Conservation (phyloP, 2,329 filamentous ascomycete species). For the Trichophaea hybrida region DNA sequence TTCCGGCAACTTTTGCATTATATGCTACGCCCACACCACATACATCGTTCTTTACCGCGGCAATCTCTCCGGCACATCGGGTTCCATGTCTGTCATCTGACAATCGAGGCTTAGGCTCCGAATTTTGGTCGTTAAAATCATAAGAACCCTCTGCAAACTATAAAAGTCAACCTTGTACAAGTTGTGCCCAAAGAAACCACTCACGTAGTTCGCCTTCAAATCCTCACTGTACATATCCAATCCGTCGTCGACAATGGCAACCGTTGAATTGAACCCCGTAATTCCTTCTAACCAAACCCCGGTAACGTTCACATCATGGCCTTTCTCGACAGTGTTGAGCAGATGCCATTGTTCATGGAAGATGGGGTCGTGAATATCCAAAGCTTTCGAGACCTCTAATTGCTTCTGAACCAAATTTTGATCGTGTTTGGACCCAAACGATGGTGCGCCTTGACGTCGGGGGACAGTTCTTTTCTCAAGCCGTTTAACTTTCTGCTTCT, state of each 20-base stretch:
- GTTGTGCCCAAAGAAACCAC: background rate
- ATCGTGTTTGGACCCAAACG: slow-evolving; percentile 32
- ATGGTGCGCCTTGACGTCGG: slow-evolving; percentile 23
- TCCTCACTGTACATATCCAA: slow-evolving; percentile 92
- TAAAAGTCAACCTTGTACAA: background rate
- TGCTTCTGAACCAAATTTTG: slow-evolving; percentile 35
- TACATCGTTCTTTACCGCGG: slow-evolving; percentile 78
- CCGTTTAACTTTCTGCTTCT: slow-evolving; percentile 58
- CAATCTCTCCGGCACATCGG: slow-evolving; percentile 84
- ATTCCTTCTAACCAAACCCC: slow-evolving; percentile 81
- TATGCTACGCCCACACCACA: slow-evolving; percentile 96
- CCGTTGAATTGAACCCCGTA: slow-evolving; percentile 75
- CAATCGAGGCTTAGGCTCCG: slow-evolving; percentile 67
- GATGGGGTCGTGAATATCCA: slow-evolving; percentile 78
- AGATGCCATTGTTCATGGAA: slow-evolving; percentile 95
- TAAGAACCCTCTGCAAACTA: slow-evolving; percentile 80
- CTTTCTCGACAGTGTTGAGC: slow-evolving; percentile 63
- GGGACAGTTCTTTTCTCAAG: slow-evolving; percentile 45
- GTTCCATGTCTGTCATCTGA: slow-evolving; percentile 83
- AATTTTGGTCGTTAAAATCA: slow-evolving; percentile 80
- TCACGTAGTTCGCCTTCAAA: slow-evolving; percentile 61
- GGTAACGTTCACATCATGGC: slow-evolving; percentile 94
- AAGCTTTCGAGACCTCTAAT: slow-evolving; percentile 44
- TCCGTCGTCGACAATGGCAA: slow-evolving; percentile 91
- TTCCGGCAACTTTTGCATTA: slow-evolving; percentile 68